These are phyloP conservation scores for Leccinum barrowsii DNA, from an alignment of 768 basidiomycete species.

Conservation along the genomic window DNA sequence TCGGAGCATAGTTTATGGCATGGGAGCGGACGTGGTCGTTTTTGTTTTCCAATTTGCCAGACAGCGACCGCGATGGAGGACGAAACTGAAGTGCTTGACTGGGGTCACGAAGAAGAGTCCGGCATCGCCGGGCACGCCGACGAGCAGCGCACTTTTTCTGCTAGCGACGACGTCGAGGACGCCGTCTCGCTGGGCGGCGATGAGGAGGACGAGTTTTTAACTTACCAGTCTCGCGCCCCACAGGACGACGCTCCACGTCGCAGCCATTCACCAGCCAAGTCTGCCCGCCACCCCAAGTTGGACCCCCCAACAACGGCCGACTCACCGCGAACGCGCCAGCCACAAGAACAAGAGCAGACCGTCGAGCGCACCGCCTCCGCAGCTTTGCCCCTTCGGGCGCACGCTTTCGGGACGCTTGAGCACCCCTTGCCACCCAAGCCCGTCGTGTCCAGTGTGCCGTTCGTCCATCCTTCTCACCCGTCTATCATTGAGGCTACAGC, in stretches of 20 bases:
- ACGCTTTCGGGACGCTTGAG: conserved; percentile 34
- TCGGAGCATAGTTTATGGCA: conserved; percentile 9
- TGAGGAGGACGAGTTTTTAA: conserved; percentile 60
- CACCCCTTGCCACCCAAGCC: conserved; percentile 72
- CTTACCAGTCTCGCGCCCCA: conserved; percentile 35
- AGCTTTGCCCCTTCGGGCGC: conserved; percentile 21
- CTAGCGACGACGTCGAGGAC: conserved; percentile 50
- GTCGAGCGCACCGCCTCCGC: conserved; percentile 11
- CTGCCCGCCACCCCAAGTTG: conserved; percentile 9
- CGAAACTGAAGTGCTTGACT: conserved; percentile 68
- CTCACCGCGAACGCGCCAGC: conserved; percentile 3
- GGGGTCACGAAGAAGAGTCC: conserved; percentile 55
- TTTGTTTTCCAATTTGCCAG: not conserved
- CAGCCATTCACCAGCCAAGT: conserved; percentile 19
- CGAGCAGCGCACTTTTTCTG: conserved; percentile 29
- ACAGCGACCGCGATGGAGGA: conserved; percentile 49
- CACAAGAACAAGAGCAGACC: conserved; percentile 6
- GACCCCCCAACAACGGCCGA: conserved; percentile 10
- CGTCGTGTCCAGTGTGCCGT: conserved; percentile 46
- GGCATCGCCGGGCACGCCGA: conserved; percentile 40
- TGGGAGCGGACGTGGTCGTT: conserved; percentile 12
- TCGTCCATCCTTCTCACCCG: conserved; percentile 53
- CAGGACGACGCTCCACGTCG: conserved; percentile 19
- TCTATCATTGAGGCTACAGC: conserved; percentile 59
- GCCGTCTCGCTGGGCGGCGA: conserved; percentile 72